Evolutionary conservation across 257 asterid species (phyloP), one percentile per base, ranked within the genome.

Genomic region (Haberlea rhodopensis): DNA sequence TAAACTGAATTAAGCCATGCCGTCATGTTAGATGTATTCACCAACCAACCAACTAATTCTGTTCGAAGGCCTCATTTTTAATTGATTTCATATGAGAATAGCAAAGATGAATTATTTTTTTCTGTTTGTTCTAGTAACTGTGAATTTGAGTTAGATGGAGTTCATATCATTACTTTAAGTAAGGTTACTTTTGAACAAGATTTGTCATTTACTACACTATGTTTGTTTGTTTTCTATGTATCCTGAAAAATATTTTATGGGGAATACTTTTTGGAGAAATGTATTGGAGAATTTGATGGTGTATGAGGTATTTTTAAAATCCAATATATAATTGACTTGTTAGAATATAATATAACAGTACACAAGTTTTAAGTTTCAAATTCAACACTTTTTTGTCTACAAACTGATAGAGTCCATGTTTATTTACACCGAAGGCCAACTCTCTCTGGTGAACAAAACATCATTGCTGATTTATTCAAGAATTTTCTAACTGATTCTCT

Each of bases 401-500:
- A 34, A 34, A 10, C 2, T 2, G 45, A 10, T 2, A 34, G 16
- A 8, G 10, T 10, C 3, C 3, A 10, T 34, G 45, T 34, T 10
- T 0, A 10, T 34, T 10, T 8, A n/a, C 16, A 11, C 3, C 18
- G 13, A 4, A 40, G 48, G 18, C 18, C 13, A 40, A 0, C 48
- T 11, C 18, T 40, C 18, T 40, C 45, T 34, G 45, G 48, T 40
- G 48, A 40, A 13, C 1, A 0, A 40, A 40, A 40, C 48, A 52
- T 32, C 18, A 16, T 43, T 19, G 2, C 43, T 57, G 46, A 31
- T 46, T 43, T 48, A 9, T 18, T 69, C 46, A 68, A 65, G 49
- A 53, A 45, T n/a, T 63, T 32, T 68, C 62, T 34, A 74, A 62
- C 57, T 76, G 69, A 60, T 71, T 70, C 55, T 80, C 51, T 70